Conservation (phyloP, 768 basidiomycete genomes). For the Ramaria rubella region DNA sequence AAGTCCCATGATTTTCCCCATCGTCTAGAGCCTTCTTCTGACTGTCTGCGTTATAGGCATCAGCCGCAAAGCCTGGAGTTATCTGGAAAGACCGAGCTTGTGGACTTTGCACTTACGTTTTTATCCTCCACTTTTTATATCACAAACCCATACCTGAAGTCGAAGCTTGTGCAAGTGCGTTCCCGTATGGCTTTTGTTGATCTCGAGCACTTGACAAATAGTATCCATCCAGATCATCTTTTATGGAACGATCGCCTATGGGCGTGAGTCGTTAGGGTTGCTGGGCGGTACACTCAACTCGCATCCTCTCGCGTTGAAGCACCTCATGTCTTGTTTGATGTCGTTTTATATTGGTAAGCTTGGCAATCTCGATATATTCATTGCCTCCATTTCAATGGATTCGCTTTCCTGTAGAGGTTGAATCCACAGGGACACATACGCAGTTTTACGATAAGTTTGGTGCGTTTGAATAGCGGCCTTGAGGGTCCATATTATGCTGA, state of each 20-base stretch:
- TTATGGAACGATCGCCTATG: constrained; percentile 61
- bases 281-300: constrained; percentile 79
- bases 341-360: constrained; percentile 87
- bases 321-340: constrained; percentile 87
- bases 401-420: constrained; percentile 65
- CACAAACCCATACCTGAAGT: constrained; percentile 96
- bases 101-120: constrained; percentile 87
- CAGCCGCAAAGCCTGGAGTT: constrained; percentile 78
- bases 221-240: constrained; percentile 52
- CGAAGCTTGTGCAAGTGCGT: constrained; percentile 87
- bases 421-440: constrained; percentile 93
- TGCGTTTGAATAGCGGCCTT: constrained; percentile 35
- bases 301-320: constrained; percentile 76
- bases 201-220: not conserved
- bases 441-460: constrained; percentile 99
- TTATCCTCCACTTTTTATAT: constrained; percentile 94
- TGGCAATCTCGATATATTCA: not conserved
- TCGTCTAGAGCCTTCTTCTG: not conserved
- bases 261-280: constrained; percentile 59
- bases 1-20: constrained; percentile 18
- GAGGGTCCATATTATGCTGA: constrained; percentile 7
- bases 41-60: constrained; percentile 31
- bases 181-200: not conserved
- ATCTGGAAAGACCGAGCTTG: constrained; percentile 77
- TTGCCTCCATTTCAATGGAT: not conserved